Evolutionary conservation across 192 early-diverging fungal genomes (phyloP).

Genomic region (Coemansia umbellata): DNA sequence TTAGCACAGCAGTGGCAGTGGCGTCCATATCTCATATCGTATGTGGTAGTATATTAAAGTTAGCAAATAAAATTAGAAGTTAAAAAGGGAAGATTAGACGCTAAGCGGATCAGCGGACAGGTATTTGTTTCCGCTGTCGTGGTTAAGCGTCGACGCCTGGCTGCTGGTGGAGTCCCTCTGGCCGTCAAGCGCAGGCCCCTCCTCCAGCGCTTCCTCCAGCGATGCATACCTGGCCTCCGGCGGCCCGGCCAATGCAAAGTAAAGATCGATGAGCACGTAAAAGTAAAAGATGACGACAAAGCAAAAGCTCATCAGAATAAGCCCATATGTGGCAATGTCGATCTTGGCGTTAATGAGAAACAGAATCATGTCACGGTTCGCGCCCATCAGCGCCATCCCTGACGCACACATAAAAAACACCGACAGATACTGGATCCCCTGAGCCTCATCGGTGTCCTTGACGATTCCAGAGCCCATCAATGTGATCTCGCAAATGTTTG

Average conservation of each 20-base stretch:
- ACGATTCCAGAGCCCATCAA: constrained; percentile 18
- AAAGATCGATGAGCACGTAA: constrained; percentile 47
- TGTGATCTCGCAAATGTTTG: constrained; percentile 55
- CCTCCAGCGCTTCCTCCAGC: constrained; percentile 7
- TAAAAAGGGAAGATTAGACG: background rate
- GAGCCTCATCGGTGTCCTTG: constrained; percentile 21
- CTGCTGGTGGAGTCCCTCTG: constrained; percentile 10
- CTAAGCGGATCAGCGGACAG: background rate
- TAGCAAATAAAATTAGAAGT: background rate
- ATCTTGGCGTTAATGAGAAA: constrained; percentile 40
- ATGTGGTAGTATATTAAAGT: background rate
- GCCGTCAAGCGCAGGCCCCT: background rate
- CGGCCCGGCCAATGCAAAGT: constrained; percentile 18
- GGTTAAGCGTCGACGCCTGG: constrained; percentile 5
- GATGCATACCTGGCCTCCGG: constrained; percentile 11
- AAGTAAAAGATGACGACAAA: constrained; percentile 54
- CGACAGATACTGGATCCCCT: constrained; percentile 37
- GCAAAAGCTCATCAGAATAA: constrained; percentile 52
- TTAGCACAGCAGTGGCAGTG: no score
- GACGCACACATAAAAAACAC: constrained; percentile 52
- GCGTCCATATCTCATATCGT: background rate
- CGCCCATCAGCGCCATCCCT: constrained; percentile 61
- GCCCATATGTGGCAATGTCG: constrained; percentile 54
- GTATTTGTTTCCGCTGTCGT: background rate
- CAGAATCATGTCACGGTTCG: constrained; percentile 57